Conservation (phyloP, 345 rosid species). For the Syzygium grande region DNA sequence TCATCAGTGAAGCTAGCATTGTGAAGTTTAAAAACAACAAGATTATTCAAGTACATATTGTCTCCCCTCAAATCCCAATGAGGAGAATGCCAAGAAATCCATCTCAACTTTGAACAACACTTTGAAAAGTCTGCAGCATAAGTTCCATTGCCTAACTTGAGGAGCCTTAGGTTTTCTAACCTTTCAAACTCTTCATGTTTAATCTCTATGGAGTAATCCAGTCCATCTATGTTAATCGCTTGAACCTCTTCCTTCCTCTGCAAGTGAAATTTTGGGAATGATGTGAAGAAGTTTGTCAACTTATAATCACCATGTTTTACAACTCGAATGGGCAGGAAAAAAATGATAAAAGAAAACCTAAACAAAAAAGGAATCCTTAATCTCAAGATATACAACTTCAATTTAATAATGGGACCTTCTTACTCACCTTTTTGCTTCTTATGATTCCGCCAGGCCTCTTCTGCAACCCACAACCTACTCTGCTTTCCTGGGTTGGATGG, state of each 20-base stretch:
- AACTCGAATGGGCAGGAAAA: fast-evolving
- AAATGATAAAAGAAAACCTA: fast-evolving
- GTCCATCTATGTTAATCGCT: fast-evolving
- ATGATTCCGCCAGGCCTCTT: neutral
- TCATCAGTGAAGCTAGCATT: fast-evolving
- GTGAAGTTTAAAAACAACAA: neutral
- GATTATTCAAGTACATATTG: fast-evolving
- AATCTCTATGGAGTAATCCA: neutral
- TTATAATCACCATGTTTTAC: neutral
- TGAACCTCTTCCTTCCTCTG: fast-evolving
- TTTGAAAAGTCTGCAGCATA: neutral
- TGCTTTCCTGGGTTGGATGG: fast-evolving
- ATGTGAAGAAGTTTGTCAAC: neutral
- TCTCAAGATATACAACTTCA: fast-evolving
- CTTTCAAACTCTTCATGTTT: neutral
- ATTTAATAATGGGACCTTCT: neutral
- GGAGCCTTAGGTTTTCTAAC: neutral
- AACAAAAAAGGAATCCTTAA: fast-evolving
- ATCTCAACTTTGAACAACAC: neutral
- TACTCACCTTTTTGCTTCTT: neutral
- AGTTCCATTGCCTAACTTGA: neutral
- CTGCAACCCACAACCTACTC: neutral
- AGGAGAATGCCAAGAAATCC: neutral
- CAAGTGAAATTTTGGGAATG: fast-evolving
- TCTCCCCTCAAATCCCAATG: fast-evolving